phyloP scores from a whole-genome alignment of 768 basidiomycete species.

The Phylloporus sp. region DNA sequence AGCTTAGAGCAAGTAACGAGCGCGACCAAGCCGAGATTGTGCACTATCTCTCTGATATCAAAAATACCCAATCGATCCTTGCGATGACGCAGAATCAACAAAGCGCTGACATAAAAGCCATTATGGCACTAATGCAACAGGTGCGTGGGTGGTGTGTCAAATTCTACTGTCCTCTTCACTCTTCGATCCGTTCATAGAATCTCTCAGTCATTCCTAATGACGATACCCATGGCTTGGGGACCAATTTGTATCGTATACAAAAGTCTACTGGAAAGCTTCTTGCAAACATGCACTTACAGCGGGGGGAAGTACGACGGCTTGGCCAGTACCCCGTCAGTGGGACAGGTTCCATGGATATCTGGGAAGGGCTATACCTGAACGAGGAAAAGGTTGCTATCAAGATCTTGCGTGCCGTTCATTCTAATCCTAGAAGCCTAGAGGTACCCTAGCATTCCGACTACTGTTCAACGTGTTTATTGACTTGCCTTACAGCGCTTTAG shows the following conservation, averaged over 20 bases:
- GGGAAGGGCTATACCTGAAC: slow-evolving; percentile 52
- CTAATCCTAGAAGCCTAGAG: slow-evolving; percentile 41
- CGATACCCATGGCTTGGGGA: slow-evolving; percentile 42
- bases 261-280: slow-evolving; percentile 43
- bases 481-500: slow-evolving; percentile 42
- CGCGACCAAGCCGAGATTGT: slow-evolving; percentile 44
- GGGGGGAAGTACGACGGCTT: slow-evolving; percentile 50
- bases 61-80: slow-evolving; percentile 37
- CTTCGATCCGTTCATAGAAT: slow-evolving; percentile 20
- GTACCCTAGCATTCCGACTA: slow-evolving; percentile 27
- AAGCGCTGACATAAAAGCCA: slow-evolving; percentile 33
- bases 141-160: slow-evolving; percentile 22
- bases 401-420: slow-evolving; percentile 48
- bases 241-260: slow-evolving; percentile 50
- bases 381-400: slow-evolving; percentile 57
- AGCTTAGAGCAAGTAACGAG: slow-evolving; percentile 36
- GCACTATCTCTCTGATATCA: slow-evolving; percentile 42
- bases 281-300: slow-evolving; percentile 46
- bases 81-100: slow-evolving; percentile 32
- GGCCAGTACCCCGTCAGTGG: slow-evolving; percentile 49
- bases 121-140: slow-evolving; percentile 52
- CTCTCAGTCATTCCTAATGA: slow-evolving; percentile 12
- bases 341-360: slow-evolving; percentile 51
- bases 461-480: slow-evolving; percentile 1
- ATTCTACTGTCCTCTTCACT: neutral